Conservation (phyloP, 208 protist genomes). For the Naegleria gruberi region DNA sequence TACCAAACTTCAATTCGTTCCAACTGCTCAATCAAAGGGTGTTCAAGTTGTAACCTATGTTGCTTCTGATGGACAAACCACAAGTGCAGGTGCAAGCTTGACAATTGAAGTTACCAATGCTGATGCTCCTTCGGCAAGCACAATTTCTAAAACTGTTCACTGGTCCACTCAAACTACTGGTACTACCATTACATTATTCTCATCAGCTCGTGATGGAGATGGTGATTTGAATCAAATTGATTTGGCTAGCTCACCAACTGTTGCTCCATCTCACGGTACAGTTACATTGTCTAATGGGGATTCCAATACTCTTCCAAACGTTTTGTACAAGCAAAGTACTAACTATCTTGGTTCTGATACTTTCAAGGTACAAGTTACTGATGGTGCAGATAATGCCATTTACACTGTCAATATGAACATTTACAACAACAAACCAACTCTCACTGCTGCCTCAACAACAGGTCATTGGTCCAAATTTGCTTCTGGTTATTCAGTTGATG, state of each 20-base stretch:
- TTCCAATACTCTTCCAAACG: background rate
- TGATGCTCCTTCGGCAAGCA: background rate
- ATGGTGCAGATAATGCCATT: background rate
- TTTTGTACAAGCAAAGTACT: background rate
- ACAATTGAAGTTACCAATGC: background rate
- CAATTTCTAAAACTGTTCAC: background rate
- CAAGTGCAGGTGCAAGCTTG: background rate
- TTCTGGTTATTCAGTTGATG: background rate
- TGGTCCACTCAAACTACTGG: background rate
- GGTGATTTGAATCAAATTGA: background rate
- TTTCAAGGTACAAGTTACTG: background rate
- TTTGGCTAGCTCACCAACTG: background rate
- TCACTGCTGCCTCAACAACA: no score
- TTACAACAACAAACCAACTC: background rate
- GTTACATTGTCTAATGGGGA: background rate
- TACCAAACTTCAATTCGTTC: background rate
- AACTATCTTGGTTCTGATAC: background rate
- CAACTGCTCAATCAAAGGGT: background rate
- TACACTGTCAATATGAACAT: background rate
- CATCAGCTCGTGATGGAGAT: background rate
- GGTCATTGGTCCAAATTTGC: background rate
- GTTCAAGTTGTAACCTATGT: background rate
- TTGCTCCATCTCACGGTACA: background rate
- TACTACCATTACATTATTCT: background rate
- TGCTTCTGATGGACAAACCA: background rate